These are phyloP conservation scores for Epichloe festucae DNA, from an alignment of 2,329 filamentous ascomycete species.

Conservation along the genomic window DNA sequence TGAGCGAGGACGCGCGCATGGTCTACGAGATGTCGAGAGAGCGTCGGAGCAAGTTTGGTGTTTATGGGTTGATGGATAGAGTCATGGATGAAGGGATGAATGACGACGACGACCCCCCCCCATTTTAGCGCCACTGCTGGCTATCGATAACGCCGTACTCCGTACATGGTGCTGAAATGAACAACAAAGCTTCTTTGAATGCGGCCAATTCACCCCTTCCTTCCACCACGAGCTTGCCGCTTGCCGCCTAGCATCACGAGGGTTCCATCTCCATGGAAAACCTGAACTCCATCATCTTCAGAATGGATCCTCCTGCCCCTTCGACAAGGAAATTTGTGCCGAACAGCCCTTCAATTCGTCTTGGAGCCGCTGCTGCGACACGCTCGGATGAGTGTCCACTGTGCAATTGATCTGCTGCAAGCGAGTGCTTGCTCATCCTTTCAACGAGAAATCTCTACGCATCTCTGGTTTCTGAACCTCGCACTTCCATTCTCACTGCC, in stretches of 20 bases:
- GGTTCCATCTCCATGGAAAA: too few species aligned
- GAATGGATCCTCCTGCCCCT: neutral
- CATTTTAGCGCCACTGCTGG: too few species aligned
- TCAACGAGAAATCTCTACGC: neutral
- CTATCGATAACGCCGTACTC: too few species aligned
- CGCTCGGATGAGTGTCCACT: neutral
- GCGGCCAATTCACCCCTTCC: too few species aligned
- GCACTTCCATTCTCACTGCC: neutral
- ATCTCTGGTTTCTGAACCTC: neutral
- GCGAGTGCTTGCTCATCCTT: neutral
- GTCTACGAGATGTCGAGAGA: neutral
- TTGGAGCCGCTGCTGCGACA: neutral
- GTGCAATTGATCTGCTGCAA: neutral
- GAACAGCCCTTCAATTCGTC: neutral
- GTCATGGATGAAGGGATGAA: too few species aligned
- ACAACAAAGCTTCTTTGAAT: too few species aligned
- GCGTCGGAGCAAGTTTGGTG: too few species aligned
- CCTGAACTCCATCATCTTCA: neutral
- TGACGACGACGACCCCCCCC: too few species aligned
- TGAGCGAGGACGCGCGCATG: conserved; percentile 10
- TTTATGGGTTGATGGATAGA: too few species aligned
- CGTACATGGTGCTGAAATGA: too few species aligned
- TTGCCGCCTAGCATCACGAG: too few species aligned
- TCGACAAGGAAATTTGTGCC: neutral
- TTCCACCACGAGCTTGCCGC: too few species aligned